A percentile compares a stretch with the other conserved stretches of the same genome.
phyloP scores from a whole-genome alignment of 805 yeast species.

The Yamadazyma sp. region DNA sequence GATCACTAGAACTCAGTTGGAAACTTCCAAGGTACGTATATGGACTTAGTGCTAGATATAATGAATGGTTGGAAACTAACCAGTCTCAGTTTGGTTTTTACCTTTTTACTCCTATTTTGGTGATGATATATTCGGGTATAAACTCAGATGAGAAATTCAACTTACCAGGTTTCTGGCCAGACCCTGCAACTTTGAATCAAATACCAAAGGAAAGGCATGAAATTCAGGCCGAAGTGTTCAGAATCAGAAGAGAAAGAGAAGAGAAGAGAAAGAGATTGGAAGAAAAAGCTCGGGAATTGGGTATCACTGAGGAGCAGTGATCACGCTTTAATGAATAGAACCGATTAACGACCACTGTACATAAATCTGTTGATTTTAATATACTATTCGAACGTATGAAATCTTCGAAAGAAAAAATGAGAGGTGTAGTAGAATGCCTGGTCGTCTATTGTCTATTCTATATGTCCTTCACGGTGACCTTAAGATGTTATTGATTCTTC shows the following conservation, averaged over 20 bases:
- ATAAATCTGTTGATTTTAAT: conserved; percentile 3
- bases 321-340: background rate
- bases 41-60: background rate
- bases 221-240: conserved; percentile 85
- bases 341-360: conserved; percentile 1
- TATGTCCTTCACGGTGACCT: background rate
- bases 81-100: conserved; percentile 72
- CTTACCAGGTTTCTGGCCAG: conserved; percentile 96
- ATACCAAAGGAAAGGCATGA: conserved; percentile 93
- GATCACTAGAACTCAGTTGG: conserved; percentile 44
- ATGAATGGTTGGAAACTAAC: too few relatives aligned
- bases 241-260: conserved; percentile 72
- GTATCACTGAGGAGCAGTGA: conserved; percentile 48
- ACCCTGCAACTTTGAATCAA: conserved; percentile 85
- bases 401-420: too few relatives aligned
- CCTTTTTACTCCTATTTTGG: conserved; percentile 80
- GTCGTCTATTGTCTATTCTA: background rate
- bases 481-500: background rate
- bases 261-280: conserved; percentile 75
- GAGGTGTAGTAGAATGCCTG: too few relatives aligned
- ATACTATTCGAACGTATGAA: background rate
- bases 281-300: conserved; percentile 65
- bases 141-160: conserved; percentile 87
- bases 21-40: conserved; percentile 43
- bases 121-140: conserved; percentile 91